phyloP scores from a whole-genome alignment of 805 yeast genomes.

The Cyberlindnera mrakii region DNA sequence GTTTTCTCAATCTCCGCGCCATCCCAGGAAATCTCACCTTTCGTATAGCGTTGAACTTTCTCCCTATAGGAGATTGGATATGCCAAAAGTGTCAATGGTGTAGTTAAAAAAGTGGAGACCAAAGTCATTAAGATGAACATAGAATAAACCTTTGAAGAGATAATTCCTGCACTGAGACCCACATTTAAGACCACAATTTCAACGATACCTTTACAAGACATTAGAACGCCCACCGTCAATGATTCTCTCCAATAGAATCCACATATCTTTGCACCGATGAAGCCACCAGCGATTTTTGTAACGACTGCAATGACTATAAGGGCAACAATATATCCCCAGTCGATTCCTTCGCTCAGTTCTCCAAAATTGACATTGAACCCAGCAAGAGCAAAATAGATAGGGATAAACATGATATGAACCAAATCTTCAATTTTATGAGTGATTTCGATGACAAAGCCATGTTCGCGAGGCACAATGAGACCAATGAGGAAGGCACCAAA shows the following conservation, averaged over 20 bases:
- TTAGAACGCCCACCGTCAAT: slow-evolving; percentile 67
- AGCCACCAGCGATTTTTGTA: slow-evolving; percentile 65
- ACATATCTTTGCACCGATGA: slow-evolving; percentile 52
- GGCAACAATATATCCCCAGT: slow-evolving; percentile 75
- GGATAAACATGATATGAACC: slow-evolving; percentile 65
- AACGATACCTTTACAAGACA: slow-evolving; percentile 88
- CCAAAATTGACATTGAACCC: slow-evolving; percentile 71
- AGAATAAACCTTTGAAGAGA: slow-evolving; percentile 58
- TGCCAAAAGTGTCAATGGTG: slow-evolving; percentile 58
- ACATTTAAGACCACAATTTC: slow-evolving; percentile 74
- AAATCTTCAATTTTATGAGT: slow-evolving; percentile 76
- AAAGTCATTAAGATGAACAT: slow-evolving; percentile 84
- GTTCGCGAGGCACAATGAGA: slow-evolving; percentile 67
- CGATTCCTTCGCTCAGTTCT: slow-evolving; percentile 53
- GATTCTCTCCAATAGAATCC: slow-evolving; percentile 72
- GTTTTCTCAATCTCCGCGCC: slow-evolving; percentile 20
- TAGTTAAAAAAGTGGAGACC: slow-evolving; percentile 70
- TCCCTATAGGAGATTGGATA: slow-evolving; percentile 62
- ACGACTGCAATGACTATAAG: slow-evolving; percentile 60
- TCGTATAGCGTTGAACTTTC: slow-evolving; percentile 30
- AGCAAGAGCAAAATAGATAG: slow-evolving; percentile 74
- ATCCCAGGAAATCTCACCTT: slow-evolving; percentile 26
- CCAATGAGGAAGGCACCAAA: slow-evolving; percentile 84
- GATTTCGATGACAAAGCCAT: slow-evolving; percentile 61
- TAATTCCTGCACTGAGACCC: slow-evolving; percentile 67